phyloP scores from a whole-genome alignment of 2,329 filamentous ascomycete genomes.

The Nemania sp. region DNA sequence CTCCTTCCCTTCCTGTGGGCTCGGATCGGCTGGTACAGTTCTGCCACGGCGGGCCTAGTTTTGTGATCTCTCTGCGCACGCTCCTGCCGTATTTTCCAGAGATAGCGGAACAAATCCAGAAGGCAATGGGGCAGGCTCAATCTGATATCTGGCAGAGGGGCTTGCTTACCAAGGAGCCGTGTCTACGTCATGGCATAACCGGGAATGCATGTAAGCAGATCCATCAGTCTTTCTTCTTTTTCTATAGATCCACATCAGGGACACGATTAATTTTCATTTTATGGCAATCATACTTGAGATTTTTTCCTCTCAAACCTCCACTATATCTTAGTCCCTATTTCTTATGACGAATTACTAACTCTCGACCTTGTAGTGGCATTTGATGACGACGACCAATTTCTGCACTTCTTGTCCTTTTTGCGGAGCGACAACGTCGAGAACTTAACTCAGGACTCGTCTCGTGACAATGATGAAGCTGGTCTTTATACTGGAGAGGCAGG shows the following conservation, averaged over 20 bases:
- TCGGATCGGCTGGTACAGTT: constrained; percentile 58
- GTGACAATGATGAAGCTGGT: constrained; percentile 21
- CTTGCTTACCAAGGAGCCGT: constrained; percentile 65
- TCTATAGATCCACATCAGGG: not conserved
- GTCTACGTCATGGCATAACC: constrained; percentile 66
- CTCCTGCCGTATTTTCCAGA: constrained; percentile 60
- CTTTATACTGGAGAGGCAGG: constrained; percentile 38
- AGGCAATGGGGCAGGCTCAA: constrained; percentile 54
- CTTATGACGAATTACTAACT: not conserved
- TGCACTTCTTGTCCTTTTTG: constrained; percentile 35
- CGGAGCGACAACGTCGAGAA: constrained; percentile 23
- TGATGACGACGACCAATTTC: constrained; percentile 22
- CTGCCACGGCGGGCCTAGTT: constrained; percentile 68
- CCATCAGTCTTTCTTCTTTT: not conserved
- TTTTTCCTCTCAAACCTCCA: too few relatives aligned
- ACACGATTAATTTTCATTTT: not conserved
- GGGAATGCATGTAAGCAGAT: constrained; percentile 55
- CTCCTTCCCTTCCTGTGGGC: constrained; percentile 50
- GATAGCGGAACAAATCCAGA: constrained; percentile 56
- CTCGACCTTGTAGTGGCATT: constrained; percentile 38
- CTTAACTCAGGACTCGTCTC: not conserved
- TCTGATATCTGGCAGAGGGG: constrained; percentile 60
- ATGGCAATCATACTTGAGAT: not conserved
- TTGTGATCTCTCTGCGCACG: constrained; percentile 60
- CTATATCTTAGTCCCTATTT: not conserved